phyloP scores from a whole-genome alignment of 106 monocot genomes.

The Iris macrosiphon region DNA sequence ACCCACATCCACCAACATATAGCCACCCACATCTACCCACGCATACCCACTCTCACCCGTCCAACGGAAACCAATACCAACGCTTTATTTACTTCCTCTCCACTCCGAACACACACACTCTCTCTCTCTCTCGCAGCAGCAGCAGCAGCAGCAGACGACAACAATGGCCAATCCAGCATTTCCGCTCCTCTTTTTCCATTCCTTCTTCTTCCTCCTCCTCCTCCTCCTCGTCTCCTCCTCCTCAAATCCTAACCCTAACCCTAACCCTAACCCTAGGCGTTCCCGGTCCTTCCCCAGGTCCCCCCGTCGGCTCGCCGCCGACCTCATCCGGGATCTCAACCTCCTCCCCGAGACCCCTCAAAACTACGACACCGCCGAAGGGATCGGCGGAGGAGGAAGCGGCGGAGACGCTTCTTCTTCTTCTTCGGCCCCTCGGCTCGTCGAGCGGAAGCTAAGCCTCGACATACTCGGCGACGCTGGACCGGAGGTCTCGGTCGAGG shows the following conservation, averaged over 20 bases:
- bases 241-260: no score
- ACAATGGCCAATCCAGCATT: no score
- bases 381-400: background rate
- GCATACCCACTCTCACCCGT: no score
- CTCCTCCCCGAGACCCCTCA: slow-evolving; percentile 13
- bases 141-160: no score
- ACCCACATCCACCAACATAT: no score
- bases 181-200: background rate
- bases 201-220: slow-evolving; percentile 15
- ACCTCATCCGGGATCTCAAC: slow-evolving; percentile 39
- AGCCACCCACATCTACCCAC: no score
- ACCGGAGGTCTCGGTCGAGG: slow-evolving; percentile 26
- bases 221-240: slow-evolving; percentile 2
- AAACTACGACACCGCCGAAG: background rate
- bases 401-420: background rate
- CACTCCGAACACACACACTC: no score
- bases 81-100: no score
- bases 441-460: slow-evolving; percentile 36
- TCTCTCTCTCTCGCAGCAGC: no score
- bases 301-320: slow-evolving; percentile 22
- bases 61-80: no score
- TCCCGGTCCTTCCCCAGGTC: slow-evolving; percentile 1
- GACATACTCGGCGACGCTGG: slow-evolving; percentile 27
- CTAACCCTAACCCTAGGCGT: slow-evolving; percentile 8
- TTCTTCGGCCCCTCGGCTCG: slow-evolving; percentile 22